Evolutionary conservation across 2,329 filamentous ascomycete genomes (phyloP).

Genomic region (Colletotrichum zoysiae): DNA sequence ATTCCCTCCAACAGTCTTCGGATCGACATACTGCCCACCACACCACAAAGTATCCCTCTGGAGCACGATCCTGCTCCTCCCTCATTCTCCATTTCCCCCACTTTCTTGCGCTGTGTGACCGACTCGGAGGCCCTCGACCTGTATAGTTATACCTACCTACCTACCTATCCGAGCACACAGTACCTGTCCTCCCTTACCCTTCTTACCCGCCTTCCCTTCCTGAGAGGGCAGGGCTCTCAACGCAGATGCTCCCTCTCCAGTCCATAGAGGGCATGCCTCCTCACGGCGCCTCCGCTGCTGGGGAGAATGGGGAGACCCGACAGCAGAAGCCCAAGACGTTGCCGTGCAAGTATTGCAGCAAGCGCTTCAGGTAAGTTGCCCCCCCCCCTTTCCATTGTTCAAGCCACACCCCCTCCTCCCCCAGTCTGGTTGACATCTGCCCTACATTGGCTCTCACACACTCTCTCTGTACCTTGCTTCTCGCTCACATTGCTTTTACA

Average conservation of each 20-base stretch:
- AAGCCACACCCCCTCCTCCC: slow-evolving; percentile 25
- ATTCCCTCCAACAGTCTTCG: slow-evolving; percentile 26
- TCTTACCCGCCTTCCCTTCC: slow-evolving; percentile 9
- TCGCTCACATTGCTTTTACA: slow-evolving; percentile 56
- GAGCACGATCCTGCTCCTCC: slow-evolving; percentile 38
- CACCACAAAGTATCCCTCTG: slow-evolving; percentile 39
- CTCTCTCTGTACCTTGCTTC: slow-evolving; percentile 46
- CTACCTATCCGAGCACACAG: slow-evolving; percentile 41
- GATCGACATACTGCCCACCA: slow-evolving; percentile 32
- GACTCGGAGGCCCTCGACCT: slow-evolving; percentile 44
- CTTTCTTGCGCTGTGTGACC: slow-evolving; percentile 52
- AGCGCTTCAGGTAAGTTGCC: slow-evolving; percentile 68
- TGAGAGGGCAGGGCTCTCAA: slow-evolving; percentile 40
- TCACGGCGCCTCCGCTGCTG: slow-evolving; percentile 48
- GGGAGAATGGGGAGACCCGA: slow-evolving; percentile 64
- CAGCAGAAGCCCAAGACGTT: slow-evolving; percentile 72
- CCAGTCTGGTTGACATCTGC: slow-evolving; percentile 39
- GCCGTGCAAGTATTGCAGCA: slow-evolving; percentile 73
- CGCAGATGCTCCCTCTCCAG: slow-evolving; percentile 65
- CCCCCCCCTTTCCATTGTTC: slow-evolving; percentile 18
- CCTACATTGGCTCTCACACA: slow-evolving; percentile 32
- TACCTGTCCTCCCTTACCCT: slow-evolving; percentile 41
- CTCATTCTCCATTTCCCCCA: slow-evolving; percentile 44
- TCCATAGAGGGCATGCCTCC: slow-evolving; percentile 62
- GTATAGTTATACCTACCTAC: slow-evolving; percentile 21